These are phyloP conservation scores for Hordeum pubiflorum DNA, from an alignment of 202 grass and related monocot species.

Conservation along the genomic window DNA sequence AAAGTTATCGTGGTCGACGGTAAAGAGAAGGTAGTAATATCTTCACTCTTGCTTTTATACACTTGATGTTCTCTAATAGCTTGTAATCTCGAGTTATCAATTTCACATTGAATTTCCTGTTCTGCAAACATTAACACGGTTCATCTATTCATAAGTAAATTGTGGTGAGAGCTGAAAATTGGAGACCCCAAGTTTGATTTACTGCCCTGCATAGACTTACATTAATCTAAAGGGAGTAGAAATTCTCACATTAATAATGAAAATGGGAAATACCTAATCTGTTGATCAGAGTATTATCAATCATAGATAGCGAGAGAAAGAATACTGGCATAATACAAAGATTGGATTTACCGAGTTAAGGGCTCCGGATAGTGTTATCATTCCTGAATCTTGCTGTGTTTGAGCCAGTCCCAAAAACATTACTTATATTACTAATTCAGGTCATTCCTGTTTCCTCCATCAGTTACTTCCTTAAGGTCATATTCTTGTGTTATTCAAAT, in stretches of 20 bases:
- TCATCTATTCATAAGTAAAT: background rate
- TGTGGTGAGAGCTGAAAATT: background rate
- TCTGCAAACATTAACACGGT: background rate
- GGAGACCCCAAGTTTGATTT: background rate
- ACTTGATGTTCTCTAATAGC: background rate
- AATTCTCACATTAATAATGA: background rate
- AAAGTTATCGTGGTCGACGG: constrained; percentile 22
- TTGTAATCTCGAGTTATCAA: background rate
- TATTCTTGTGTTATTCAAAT: too few species aligned
- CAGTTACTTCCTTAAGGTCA: background rate
- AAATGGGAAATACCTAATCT: background rate
- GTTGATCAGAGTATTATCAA: background rate
- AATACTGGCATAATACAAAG: background rate
- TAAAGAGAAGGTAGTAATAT: constrained; percentile 15
- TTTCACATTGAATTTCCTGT: background rate
- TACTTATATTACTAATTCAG: background rate
- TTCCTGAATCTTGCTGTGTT: background rate
- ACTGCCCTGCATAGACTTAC: background rate
- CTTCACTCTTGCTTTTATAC: background rate
- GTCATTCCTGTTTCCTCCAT: background rate
- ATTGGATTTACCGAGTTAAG: background rate
- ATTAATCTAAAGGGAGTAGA: background rate
- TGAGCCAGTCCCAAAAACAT: background rate
- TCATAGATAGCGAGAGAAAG: background rate
- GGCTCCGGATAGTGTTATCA: background rate